Percentiles rank a stretch among this genome's conserved stretches.
phyloP scores from a whole-genome alignment of 2,329 filamentous ascomycete genomes.

The Apiospora pterosperma region DNA sequence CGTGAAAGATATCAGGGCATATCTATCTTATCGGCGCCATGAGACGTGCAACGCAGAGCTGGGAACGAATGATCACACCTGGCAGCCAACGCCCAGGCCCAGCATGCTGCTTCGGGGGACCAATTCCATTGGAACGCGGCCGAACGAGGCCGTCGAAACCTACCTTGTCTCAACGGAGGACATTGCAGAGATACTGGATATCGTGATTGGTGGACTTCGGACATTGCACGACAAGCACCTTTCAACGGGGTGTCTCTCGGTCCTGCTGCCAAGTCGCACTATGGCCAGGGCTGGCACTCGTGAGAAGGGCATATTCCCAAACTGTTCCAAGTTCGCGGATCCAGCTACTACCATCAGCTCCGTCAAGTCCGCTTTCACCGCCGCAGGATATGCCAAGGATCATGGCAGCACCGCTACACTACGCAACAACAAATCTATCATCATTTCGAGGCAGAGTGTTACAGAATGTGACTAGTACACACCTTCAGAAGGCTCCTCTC shows the following conservation, averaged over 20 bases:
- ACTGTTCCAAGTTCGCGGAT: slow-evolving; percentile 18
- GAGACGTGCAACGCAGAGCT: slow-evolving; percentile 6
- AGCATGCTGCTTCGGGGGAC: neutral
- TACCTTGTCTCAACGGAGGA: slow-evolving; percentile 24
- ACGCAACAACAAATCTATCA: slow-evolving; percentile 17
- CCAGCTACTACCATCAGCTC: slow-evolving; percentile 27
- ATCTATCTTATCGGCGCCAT: slow-evolving; percentile 19
- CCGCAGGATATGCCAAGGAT: neutral
- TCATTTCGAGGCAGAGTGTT: slow-evolving; percentile 28
- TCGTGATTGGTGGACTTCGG: slow-evolving; percentile 23
- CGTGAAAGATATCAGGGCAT: slow-evolving; percentile 20
- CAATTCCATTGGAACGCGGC: slow-evolving; percentile 10
- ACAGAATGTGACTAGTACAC: slow-evolving; percentile 27
- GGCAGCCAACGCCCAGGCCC: neutral
- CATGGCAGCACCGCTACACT: neutral
- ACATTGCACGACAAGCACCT: slow-evolving; percentile 12
- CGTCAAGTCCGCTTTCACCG: slow-evolving; percentile 20
- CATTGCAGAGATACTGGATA: slow-evolving; percentile 27
- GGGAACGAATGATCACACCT: neutral
- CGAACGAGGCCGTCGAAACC: neutral
- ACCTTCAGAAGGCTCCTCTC: slow-evolving; percentile 9
- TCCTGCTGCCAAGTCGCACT: slow-evolving; percentile 16
- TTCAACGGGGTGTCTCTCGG: slow-evolving; percentile 15
- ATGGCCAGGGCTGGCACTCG: slow-evolving; percentile 15
- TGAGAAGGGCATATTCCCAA: slow-evolving; percentile 18